phyloP scores from a whole-genome alignment of 1,284 basidiomycete genomes.

The Takashimella koratensis region DNA sequence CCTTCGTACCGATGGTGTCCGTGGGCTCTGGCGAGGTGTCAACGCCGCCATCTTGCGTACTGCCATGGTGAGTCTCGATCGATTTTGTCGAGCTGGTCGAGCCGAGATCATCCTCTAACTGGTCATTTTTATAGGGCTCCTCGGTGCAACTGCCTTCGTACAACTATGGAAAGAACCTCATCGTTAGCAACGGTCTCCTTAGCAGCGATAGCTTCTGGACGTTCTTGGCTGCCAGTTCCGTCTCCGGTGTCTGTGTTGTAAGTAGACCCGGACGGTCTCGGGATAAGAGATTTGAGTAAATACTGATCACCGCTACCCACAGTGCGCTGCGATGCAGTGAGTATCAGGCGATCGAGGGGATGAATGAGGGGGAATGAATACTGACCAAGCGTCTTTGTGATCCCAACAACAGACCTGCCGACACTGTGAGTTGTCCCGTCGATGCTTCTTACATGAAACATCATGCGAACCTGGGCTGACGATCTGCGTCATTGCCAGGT shows the following conservation, averaged over 20 bases:
- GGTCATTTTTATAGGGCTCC: slow-evolving; percentile 56
- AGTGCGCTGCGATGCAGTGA: slow-evolving; percentile 85
- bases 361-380: background rate
- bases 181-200: slow-evolving; percentile 63
- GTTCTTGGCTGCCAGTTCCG: slow-evolving; percentile 79
- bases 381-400: too few species aligned
- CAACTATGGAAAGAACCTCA: slow-evolving; percentile 80
- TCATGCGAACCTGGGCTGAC: too few species aligned
- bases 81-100: too few species aligned
- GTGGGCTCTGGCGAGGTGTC: slow-evolving; percentile 82
- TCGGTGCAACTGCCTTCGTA: slow-evolving; percentile 89
- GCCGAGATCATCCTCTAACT: too few species aligned
- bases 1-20: slow-evolving; percentile 67
- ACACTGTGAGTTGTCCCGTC: slow-evolving; percentile 28
- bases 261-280: slow-evolving; percentile 38
- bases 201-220: slow-evolving; percentile 76
- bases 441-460: too few species aligned
- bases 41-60: slow-evolving; percentile 91
- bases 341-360: slow-evolving; percentile 25
- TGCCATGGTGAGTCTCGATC: slow-evolving; percentile 78
- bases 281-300: background rate
- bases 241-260: slow-evolving; percentile 89
- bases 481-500: slow-evolving; percentile 55
- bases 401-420: slow-evolving; percentile 24
- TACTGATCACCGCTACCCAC: too few species aligned